Conservation (phyloP, 2,329 filamentous ascomycete species). For the Epichloe glyceriae region DNA sequence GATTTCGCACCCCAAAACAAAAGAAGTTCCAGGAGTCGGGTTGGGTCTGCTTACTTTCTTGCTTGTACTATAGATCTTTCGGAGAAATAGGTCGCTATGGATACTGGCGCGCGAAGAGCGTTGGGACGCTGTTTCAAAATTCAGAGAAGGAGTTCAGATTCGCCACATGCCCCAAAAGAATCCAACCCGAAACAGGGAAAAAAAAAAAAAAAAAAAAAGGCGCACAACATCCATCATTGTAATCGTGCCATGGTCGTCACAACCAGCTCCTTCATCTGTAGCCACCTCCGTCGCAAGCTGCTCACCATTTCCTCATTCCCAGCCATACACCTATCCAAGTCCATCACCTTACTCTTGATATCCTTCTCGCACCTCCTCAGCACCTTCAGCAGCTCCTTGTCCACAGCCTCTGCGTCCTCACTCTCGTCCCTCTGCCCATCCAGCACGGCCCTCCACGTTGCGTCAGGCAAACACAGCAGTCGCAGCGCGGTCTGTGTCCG, state of each 20-base stretch:
- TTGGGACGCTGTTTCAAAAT: background rate
- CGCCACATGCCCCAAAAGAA: background rate
- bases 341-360: slow-evolving; percentile 17
- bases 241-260: slow-evolving; percentile 8
- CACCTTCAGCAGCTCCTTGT: slow-evolving; percentile 23
- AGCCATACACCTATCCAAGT: slow-evolving; percentile 17
- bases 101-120: slow-evolving; percentile 6
- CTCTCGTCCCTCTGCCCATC: slow-evolving; percentile 34
- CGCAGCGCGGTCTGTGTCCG: slow-evolving; percentile 42
- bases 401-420: slow-evolving; percentile 26
- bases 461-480: slow-evolving; percentile 19
- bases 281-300: slow-evolving; percentile 12
- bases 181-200: too few relatives aligned
- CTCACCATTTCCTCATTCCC: slow-evolving; percentile 16
- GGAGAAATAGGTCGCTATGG: background rate
- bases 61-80: slow-evolving; percentile 6
- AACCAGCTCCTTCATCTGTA: slow-evolving; percentile 15
- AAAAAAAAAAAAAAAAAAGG: background rate
- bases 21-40: background rate
- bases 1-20: background rate
- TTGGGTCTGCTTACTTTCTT: slow-evolving; percentile 1
- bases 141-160: background rate
- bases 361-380: slow-evolving; percentile 24
- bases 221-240: background rate
- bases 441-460: slow-evolving; percentile 31